These are phyloP conservation scores for Fusarium metavorans DNA, from an alignment of 2,329 filamentous ascomycete genomes.

Conservation along the genomic window DNA sequence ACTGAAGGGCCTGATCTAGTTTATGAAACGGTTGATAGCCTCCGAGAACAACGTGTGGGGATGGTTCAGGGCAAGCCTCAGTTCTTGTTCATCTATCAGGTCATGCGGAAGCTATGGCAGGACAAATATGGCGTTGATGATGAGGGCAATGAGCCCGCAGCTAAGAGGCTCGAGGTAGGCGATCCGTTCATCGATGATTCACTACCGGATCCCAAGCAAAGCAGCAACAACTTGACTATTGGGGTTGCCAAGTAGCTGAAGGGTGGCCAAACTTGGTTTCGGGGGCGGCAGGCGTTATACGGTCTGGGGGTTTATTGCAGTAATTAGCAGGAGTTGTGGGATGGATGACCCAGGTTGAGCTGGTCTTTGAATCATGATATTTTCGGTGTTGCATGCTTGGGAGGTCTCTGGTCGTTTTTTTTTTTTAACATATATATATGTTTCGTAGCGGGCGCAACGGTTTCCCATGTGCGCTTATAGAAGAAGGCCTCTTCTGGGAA, in stretches of 20 bases:
- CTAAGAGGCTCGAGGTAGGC: slow-evolving; percentile 65
- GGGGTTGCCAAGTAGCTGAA: slow-evolving; percentile 20
- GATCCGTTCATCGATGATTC: slow-evolving; percentile 55
- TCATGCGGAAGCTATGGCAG: slow-evolving; percentile 80
- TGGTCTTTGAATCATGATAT: slow-evolving; percentile 18
- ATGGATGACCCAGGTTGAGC: not conserved
- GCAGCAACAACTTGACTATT: slow-evolving; percentile 1
- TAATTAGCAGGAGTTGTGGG: slow-evolving; percentile 13
- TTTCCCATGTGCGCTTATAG: slow-evolving; percentile 14
- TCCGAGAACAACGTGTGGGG: slow-evolving; percentile 88
- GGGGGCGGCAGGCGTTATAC: not conserved
- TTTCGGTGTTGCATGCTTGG: slow-evolving; percentile 10
- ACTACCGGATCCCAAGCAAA: slow-evolving; percentile 25
- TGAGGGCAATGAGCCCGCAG: slow-evolving; percentile 59
- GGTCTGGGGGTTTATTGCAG: slow-evolving; percentile 17
- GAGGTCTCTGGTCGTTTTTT: not conserved
- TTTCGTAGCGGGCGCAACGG: slow-evolving; percentile 8
- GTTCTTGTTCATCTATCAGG: slow-evolving; percentile 89
- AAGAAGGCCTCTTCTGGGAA: slow-evolving; percentile 27
- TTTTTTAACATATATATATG: slow-evolving; percentile 1
- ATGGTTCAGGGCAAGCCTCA: slow-evolving; percentile 96
- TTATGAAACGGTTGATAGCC: slow-evolving; percentile 80
- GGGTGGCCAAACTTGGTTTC: not conserved
- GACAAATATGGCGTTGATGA: slow-evolving; percentile 67
- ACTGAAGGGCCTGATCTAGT: slow-evolving; percentile 71